Percentiles rank a stretch among this genome's conserved stretches.
These are phyloP conservation scores for Besnoitia besnoiti DNA, from an alignment of 169 alveolate species.

Conservation along the genomic window DNA sequence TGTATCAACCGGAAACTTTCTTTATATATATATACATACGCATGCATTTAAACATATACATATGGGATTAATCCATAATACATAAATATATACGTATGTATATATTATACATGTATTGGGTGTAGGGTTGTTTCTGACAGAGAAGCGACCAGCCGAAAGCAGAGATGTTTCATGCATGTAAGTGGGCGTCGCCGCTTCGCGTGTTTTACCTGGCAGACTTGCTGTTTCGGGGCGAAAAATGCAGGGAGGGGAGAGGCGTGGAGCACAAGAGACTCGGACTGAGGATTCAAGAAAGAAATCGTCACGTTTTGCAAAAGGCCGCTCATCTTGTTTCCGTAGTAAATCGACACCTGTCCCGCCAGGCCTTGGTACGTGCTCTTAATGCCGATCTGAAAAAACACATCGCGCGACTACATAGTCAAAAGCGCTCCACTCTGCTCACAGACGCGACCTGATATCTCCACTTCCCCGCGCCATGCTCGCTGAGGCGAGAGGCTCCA, in stretches of 20 bases:
- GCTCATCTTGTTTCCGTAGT: constrained; percentile 68
- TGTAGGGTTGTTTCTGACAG: no score
- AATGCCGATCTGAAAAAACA: constrained; percentile 40
- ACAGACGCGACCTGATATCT: no score
- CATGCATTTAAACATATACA: not conserved
- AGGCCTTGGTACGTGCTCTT: constrained; percentile 43
- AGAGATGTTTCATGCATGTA: not conserved
- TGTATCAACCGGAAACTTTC: no score
- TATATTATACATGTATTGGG: no score
- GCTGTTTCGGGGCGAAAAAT: constrained; percentile 9
- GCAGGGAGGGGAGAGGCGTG: not conserved
- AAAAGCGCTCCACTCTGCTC: no score
- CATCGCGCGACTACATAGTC: no score
- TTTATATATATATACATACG: not conserved
- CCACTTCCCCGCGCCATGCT: no score
- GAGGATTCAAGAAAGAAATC: not conserved
- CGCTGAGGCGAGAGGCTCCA: no score
- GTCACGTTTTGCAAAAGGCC: constrained; percentile 56
- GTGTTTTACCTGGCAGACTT: not conserved
- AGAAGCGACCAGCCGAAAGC: no score
- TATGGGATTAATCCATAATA: not conserved
- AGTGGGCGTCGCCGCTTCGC: no score
- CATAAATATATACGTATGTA: not conserved
- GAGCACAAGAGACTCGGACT: not conserved
- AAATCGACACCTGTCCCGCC: constrained; percentile 35